Conservation (phyloP, 169 alveolate species). For the Plasmodium relictum region DNA sequence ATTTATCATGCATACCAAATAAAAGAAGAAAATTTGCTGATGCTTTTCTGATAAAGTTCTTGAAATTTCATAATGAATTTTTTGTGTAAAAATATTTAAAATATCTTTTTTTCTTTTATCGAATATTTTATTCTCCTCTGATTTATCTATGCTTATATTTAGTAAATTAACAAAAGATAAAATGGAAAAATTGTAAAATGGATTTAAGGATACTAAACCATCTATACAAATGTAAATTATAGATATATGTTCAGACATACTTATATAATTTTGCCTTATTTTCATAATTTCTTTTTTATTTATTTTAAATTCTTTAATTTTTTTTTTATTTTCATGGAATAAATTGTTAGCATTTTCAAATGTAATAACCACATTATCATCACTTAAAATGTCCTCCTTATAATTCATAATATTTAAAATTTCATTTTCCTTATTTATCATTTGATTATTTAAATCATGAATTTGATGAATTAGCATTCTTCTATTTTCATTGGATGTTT, state of each 20-base stretch:
- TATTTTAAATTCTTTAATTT: slow-evolving; percentile 77
- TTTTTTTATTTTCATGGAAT: slow-evolving; percentile 61
- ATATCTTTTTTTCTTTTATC: slow-evolving; percentile 76
- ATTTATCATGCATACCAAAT: slow-evolving; percentile 71
- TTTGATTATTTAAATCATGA: slow-evolving; percentile 54
- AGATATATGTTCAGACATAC: slow-evolving; percentile 62
- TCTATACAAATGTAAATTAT: slow-evolving; percentile 51
- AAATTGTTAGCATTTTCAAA: slow-evolving; percentile 60
- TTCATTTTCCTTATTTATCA: slow-evolving; percentile 40
- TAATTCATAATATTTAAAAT: slow-evolving; percentile 61
- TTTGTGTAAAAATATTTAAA: slow-evolving; percentile 47
- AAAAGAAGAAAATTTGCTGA: slow-evolving; percentile 62
- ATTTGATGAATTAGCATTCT: slow-evolving; percentile 40
- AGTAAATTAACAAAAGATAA: slow-evolving; percentile 42
- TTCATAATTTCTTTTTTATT: slow-evolving; percentile 63
- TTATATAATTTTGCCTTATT: slow-evolving; percentile 63
- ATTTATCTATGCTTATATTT: slow-evolving; percentile 67
- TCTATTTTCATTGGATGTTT: slow-evolving; percentile 31
- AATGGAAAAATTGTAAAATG: slow-evolving; percentile 60
- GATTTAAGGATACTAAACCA: slow-evolving; percentile 23
- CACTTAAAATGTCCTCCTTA: slow-evolving; percentile 69
- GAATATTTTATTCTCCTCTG: slow-evolving; percentile 63
- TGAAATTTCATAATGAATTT: slow-evolving; percentile 61
- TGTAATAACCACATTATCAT: slow-evolving; percentile 48
- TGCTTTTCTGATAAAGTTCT: slow-evolving; percentile 71